Conservation (phyloP, 208 protist genomes). For the Lotmaria passim region DNA sequence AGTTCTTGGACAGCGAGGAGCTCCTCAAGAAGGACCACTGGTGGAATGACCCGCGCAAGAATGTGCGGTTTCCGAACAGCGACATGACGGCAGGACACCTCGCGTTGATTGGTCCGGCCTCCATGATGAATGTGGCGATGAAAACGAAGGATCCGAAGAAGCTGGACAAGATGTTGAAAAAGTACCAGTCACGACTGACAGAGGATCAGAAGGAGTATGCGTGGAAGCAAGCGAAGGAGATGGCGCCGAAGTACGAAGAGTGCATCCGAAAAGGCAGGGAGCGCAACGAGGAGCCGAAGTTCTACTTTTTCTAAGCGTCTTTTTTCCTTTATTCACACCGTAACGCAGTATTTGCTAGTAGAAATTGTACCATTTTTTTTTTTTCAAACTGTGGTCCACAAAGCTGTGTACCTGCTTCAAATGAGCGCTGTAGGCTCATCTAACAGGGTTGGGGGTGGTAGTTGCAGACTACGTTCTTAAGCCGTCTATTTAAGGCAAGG, state of each 20-base stretch:
- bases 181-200: slow-evolving; percentile 79
- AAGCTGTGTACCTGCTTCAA: too few relatives aligned
- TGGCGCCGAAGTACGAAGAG: slow-evolving; percentile 88
- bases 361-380: too few relatives aligned
- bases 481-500: too few relatives aligned
- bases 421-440: too few relatives aligned
- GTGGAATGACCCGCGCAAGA: slow-evolving; percentile 89
- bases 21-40: slow-evolving; percentile 90
- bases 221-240: slow-evolving; percentile 89
- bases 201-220: slow-evolving; percentile 89
- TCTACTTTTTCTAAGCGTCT: slow-evolving; percentile 78
- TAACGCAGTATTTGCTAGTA: too few relatives aligned
- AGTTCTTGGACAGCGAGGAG: slow-evolving; percentile 84
- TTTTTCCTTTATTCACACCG: neutral
- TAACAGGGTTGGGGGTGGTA: too few relatives aligned
- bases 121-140: slow-evolving; percentile 90
- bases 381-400: too few relatives aligned
- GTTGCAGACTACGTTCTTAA: too few relatives aligned
- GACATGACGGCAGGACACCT: slow-evolving; percentile 84
- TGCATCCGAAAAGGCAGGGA: slow-evolving; percentile 77
- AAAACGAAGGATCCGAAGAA: slow-evolving; percentile 83
- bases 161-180: slow-evolving; percentile 86
- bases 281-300: slow-evolving; percentile 82
- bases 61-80: slow-evolving; percentile 78
- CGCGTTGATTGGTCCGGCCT: slow-evolving; percentile 80